A percentile compares a stretch with the other conserved stretches of the same genome.
phyloP scores from a whole-genome alignment of 139 green algal species.

The Chlamydomonas incerta region DNA sequence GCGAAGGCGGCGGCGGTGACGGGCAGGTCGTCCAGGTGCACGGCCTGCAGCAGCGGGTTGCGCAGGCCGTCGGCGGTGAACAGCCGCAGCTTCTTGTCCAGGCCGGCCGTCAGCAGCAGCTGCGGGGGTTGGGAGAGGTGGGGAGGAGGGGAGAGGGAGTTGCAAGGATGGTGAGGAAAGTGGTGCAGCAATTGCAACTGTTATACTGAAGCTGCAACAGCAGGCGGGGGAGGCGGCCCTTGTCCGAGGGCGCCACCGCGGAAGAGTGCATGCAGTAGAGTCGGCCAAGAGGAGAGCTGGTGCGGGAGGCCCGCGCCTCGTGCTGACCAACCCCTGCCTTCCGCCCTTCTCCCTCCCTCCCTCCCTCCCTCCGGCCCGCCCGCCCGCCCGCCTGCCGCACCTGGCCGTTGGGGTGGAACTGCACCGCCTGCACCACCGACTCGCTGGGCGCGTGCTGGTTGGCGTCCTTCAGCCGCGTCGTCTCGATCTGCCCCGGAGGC shows the following conservation, averaged over 20 bases:
- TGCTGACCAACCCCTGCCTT: no score
- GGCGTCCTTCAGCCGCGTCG: conserved; percentile 80
- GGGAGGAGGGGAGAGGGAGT: not conserved
- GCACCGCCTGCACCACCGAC: conserved; percentile 75
- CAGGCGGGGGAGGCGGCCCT: no score
- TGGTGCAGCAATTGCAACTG: no score
- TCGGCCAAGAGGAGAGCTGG: no score
- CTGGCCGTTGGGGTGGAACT: conserved; percentile 84
- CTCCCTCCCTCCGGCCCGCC: not conserved
- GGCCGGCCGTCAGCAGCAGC: conserved; percentile 88
- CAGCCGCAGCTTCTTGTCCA: conserved; percentile 91
- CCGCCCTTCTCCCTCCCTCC: no score
- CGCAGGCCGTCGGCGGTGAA: conserved; percentile 88
- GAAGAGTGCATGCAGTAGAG: no score
- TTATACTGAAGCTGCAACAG: no score
- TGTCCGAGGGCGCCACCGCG: no score
- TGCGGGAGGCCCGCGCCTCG: no score
- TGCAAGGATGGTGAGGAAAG: not conserved
- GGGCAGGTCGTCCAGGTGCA: conserved; percentile 91
- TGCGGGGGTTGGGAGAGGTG: conserved; percentile 36
- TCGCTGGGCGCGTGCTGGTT: conserved; percentile 74
- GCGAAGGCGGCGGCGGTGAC: conserved; percentile 87
- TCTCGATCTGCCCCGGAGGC: conserved; percentile 67
- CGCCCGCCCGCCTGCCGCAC: no score
- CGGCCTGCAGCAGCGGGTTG: conserved; percentile 86